phyloP scores from a whole-genome alignment of 2,329 filamentous ascomycete species.

The Dichotomopilus funicola region DNA sequence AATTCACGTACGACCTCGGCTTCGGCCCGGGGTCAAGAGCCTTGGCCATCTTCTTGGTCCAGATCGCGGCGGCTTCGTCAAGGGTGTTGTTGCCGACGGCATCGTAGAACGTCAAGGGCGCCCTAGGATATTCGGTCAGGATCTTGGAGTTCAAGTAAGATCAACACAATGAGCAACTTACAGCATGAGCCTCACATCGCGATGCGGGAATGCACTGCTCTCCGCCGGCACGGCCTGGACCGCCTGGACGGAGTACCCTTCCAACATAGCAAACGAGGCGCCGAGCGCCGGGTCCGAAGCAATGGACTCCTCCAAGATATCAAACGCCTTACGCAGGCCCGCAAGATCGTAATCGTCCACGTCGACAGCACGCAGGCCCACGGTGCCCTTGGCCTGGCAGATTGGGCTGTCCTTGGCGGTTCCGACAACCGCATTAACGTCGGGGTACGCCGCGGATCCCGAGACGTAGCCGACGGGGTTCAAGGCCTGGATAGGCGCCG shows the following conservation, averaged over 20 bases:
- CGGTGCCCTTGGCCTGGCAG: constrained; percentile 36
- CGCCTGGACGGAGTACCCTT: constrained; percentile 44
- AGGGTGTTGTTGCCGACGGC: constrained; percentile 9
- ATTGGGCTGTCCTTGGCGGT: constrained; percentile 31
- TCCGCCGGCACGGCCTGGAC: constrained; percentile 33
- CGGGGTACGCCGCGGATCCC: constrained; percentile 35
- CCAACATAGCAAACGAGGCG: constrained; percentile 45
- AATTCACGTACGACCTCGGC: constrained; percentile 44
- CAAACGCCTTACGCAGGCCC: constrained; percentile 27
- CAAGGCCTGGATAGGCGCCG: constrained; percentile 37
- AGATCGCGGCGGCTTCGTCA: constrained; percentile 4
- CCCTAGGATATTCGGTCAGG: neutral
- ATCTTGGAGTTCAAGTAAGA: too few relatives aligned
- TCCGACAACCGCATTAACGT: constrained; percentile 39
- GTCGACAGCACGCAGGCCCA: constrained; percentile 38
- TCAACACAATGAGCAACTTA: neutral
- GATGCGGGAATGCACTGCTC: constrained; percentile 41
- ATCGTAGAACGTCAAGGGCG: neutral
- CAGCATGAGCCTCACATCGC: constrained; percentile 37
- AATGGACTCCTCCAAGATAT: constrained; percentile 29
- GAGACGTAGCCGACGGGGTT: constrained; percentile 30
- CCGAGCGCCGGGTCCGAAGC: constrained; percentile 23
- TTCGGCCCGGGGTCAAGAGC: constrained; percentile 30
- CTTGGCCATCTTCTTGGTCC: constrained; percentile 6
- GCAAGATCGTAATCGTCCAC: constrained; percentile 33